A percentile compares a stretch with the other conserved stretches of the same genome.
These are phyloP conservation scores for Fistulifera solaris DNA, from an alignment of 108 stramenopile species.

Conservation along the genomic window DNA sequence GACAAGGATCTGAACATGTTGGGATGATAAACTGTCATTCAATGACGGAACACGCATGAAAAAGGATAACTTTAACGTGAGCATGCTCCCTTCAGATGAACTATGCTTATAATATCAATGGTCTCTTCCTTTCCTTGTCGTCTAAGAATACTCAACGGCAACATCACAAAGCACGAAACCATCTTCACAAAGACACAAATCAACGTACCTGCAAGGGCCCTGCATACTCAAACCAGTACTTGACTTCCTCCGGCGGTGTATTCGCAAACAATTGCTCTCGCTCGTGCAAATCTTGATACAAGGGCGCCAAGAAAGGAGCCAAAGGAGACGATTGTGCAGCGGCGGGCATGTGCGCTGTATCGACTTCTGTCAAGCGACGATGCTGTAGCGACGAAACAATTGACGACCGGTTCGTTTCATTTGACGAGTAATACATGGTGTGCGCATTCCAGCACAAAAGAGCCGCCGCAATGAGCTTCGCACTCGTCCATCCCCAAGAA, in stretches of 20 bases:
- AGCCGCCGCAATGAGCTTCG: too few species aligned
- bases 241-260: conserved; percentile 79
- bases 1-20: too few species aligned
- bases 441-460: too few species aligned
- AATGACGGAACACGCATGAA: background rate
- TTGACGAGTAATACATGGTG: too few species aligned
- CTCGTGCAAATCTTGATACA: conserved; percentile 57
- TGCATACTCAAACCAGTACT: conserved; percentile 88
- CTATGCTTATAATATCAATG: conserved; percentile 38
- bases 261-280: conserved; percentile 77
- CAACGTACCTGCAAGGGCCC: conserved; percentile 74
- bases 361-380: too few species aligned
- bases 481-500: too few species aligned
- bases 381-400: too few species aligned
- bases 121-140: conserved; percentile 29
- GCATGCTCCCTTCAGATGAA: conserved; percentile 23
- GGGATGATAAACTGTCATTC: too few species aligned
- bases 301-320: conserved; percentile 43
- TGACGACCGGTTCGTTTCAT: too few species aligned
- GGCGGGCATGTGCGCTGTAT: too few species aligned
- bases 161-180: background rate
- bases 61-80: background rate
- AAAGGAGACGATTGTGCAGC: too few species aligned
- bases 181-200: conserved; percentile 1
- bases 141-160: background rate